These are phyloP conservation scores for Lentinula sp. DNA, from an alignment of 768 basidiomycete genomes.

Conservation along the genomic window DNA sequence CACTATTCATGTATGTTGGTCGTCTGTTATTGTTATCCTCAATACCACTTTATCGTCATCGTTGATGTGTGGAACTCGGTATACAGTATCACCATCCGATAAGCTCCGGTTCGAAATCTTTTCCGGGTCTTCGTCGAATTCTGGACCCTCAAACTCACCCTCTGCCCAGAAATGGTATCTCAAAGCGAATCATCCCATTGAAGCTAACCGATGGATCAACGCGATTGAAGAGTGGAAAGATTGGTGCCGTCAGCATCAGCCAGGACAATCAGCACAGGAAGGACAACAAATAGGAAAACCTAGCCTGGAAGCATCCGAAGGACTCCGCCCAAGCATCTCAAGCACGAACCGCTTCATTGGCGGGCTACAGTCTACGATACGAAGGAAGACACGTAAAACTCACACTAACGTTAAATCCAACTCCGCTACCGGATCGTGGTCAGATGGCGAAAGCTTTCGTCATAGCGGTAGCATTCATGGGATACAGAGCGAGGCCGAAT, in stretches of 20 bases:
- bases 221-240: conserved; percentile 52
- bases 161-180: conserved; percentile 72
- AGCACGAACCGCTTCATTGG: too few relatives aligned
- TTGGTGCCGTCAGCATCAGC: conserved; percentile 54
- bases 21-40: background rate
- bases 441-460: background rate
- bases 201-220: conserved; percentile 83
- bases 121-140: conserved; percentile 36
- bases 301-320: too few relatives aligned
- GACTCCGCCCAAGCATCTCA: too few relatives aligned
- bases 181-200: conserved; percentile 82
- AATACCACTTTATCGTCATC: background rate
- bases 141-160: conserved; percentile 35
- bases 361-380: too few relatives aligned
- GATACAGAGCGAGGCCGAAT: background rate
- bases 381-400: too few relatives aligned
- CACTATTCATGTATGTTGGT: too few relatives aligned
- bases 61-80: too few relatives aligned
- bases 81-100: conserved; percentile 43
- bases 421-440: background rate
- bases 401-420: too few relatives aligned
- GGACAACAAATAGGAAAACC: background rate
- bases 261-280: background rate
- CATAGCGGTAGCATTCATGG: background rate
- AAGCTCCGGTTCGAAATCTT: conserved; percentile 81